Evolutionary conservation across 768 basidiomycete genomes (phyloP).

Genomic region (Podaxis rugospora): DNA sequence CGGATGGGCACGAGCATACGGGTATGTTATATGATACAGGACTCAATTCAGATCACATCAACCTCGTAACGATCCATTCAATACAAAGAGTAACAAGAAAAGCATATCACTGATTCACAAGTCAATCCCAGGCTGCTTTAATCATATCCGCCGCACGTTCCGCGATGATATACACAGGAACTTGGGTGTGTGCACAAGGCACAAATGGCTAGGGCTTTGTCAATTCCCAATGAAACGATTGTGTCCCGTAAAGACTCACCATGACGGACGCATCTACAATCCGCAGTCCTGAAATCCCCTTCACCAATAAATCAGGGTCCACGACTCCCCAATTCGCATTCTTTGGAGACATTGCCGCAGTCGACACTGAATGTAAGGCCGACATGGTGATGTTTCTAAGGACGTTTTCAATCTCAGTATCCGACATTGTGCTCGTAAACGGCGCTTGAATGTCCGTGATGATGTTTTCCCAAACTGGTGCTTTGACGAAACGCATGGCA

Average conservation of each 20-base stretch:
- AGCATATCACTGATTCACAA: neutral
- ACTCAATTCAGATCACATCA: no score
- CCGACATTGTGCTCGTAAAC: constrained; percentile 8
- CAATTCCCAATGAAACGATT: neutral
- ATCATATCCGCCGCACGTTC: constrained; percentile 15
- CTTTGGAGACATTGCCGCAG: constrained; percentile 27
- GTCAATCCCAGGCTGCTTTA: constrained; percentile 8
- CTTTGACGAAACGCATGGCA: constrained; percentile 16
- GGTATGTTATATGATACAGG: no score
- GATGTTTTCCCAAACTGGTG: constrained; percentile 16
- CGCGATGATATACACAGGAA: constrained; percentile 14
- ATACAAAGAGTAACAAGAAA: neutral
- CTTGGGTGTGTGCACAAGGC: constrained; percentile 14
- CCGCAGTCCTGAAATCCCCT: constrained; percentile 28
- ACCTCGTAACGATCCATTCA: neutral
- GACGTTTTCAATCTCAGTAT: constrained; percentile 13
- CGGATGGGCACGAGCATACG: no score
- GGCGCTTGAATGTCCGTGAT: constrained; percentile 10
- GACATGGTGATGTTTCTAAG: constrained; percentile 19
- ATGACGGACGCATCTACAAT: constrained; percentile 35
- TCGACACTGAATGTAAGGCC: constrained; percentile 28
- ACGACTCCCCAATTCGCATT: constrained; percentile 28
- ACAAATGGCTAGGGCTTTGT: constrained; percentile 10
- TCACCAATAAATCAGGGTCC: constrained; percentile 33
- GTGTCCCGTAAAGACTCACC: constrained; percentile 17